Conservation (phyloP, 2,329 filamentous ascomycete species). For the Apiospora arundinis region DNA sequence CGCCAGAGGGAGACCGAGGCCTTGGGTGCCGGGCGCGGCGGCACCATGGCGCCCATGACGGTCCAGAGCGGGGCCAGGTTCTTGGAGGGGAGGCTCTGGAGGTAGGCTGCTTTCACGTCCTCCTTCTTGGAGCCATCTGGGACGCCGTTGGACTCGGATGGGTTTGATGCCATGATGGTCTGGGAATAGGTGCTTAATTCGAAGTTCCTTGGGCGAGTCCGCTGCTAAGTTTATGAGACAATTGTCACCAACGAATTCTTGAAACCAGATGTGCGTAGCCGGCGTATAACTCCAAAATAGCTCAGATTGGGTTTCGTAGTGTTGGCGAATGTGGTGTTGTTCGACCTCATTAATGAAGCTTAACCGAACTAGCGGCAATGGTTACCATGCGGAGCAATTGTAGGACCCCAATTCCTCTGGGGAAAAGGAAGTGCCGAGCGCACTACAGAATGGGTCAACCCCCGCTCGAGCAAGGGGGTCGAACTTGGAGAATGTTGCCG, state of each 20-base stretch:
- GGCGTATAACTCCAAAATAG: too few relatives aligned
- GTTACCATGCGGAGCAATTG: background rate
- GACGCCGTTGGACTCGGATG: background rate
- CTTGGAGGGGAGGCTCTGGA: conserved; percentile 7
- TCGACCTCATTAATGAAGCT: background rate
- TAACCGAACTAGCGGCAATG: background rate
- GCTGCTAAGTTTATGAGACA: too few relatives aligned
- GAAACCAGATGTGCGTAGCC: background rate
- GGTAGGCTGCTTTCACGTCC: conserved; percentile 10
- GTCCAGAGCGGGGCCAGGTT: conserved; percentile 20
- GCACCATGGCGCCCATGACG: conserved; percentile 30
- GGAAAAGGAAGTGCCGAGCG: background rate
- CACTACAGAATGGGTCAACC: background rate
- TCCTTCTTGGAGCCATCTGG: background rate
- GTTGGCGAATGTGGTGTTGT: background rate
- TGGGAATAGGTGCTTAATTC: too few relatives aligned
- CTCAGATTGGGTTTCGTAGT: background rate
- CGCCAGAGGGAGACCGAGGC: conserved; percentile 43
- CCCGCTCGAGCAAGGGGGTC: background rate
- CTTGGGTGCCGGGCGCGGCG: conserved; percentile 50
- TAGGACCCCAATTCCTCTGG: background rate
- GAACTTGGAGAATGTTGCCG: background rate
- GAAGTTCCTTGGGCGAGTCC: too few relatives aligned
- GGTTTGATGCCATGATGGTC: background rate
- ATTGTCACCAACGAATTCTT: too few relatives aligned